Percentiles rank a stretch among this genome's conserved stretches.
Evolutionary conservation across 169 alveolate species (phyloP).

Genomic region (Plasmodium relictum): DNA sequence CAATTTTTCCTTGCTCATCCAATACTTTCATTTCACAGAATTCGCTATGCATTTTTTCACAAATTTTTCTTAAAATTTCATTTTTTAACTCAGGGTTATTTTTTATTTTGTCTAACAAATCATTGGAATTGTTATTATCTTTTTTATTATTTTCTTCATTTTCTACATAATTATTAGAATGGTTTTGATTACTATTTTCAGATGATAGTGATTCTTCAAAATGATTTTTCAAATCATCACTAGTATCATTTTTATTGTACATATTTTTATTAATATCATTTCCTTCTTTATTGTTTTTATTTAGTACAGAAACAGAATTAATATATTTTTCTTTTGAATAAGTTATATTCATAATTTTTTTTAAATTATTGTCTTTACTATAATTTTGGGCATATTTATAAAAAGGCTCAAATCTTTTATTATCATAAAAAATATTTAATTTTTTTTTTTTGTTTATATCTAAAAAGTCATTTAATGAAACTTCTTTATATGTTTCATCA

Average conservation of each 20-base stretch:
- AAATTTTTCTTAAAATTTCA: conserved; percentile 38
- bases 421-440: conserved; percentile 48
- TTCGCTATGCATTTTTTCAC: conserved; percentile 65
- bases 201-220: not conserved
- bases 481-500: conserved; percentile 35
- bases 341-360: conserved; percentile 44
- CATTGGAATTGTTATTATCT: not conserved
- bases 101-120: conserved; percentile 40
- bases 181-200: not conserved
- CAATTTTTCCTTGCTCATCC: conserved; percentile 41
- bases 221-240: not conserved
- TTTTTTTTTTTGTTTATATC: conserved; percentile 26
- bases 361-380: conserved; percentile 40
- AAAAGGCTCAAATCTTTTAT: conserved; percentile 19
- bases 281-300: not conserved
- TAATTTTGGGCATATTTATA: conserved; percentile 38
- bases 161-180: not conserved
- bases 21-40: conserved; percentile 35
- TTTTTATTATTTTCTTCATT: not conserved
- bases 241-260: not conserved
- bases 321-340: conserved; percentile 18
- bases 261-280: not conserved
- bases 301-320: too few species aligned
- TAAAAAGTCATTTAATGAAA: conserved; percentile 30
- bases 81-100: conserved; percentile 30